Conservation (phyloP, 2,329 filamentous ascomycete genomes). For the Orbilia oligospora region DNA sequence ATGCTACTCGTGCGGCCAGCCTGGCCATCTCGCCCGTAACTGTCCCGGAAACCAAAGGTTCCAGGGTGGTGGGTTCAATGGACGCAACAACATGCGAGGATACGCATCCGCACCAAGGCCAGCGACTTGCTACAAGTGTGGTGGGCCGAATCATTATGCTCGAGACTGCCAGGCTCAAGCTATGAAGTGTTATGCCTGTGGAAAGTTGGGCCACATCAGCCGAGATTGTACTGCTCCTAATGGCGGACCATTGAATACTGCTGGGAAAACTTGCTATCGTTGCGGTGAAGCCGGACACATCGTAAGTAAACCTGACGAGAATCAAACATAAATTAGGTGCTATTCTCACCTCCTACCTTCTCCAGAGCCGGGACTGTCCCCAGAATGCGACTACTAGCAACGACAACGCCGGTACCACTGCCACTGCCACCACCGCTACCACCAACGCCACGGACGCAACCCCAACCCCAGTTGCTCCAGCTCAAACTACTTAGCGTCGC, state of each 20-base stretch:
- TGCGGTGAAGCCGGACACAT: conserved; percentile 91
- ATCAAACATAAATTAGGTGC: background rate
- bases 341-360: background rate
- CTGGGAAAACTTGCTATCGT: conserved; percentile 98
- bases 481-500: conserved; percentile 25
- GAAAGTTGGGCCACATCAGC: conserved; percentile 77
- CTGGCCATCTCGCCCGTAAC: conserved; percentile 78
- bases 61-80: conserved; percentile 69
- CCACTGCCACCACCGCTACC: conserved; percentile 67
- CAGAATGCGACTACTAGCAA: conserved; percentile 74
- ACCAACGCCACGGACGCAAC: conserved; percentile 68
- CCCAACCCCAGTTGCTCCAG: conserved; percentile 38
- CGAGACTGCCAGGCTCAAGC: conserved; percentile 98
- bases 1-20: conserved; percentile 96
- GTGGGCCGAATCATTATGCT: conserved; percentile 96
- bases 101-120: conserved; percentile 79
- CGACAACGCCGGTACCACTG: conserved; percentile 66
- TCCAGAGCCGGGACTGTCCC: conserved; percentile 80
- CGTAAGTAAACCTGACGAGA: conserved; percentile 34
- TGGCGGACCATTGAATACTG: conserved; percentile 93
- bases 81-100: conserved; percentile 83
- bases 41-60: conserved; percentile 75
- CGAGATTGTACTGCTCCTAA: conserved; percentile 97
- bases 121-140: conserved; percentile 81
- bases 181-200: conserved; percentile 98